These are phyloP conservation scores for Knoxdaviesia proteae DNA, from an alignment of 2,329 filamentous ascomycete species.

Conservation along the genomic window DNA sequence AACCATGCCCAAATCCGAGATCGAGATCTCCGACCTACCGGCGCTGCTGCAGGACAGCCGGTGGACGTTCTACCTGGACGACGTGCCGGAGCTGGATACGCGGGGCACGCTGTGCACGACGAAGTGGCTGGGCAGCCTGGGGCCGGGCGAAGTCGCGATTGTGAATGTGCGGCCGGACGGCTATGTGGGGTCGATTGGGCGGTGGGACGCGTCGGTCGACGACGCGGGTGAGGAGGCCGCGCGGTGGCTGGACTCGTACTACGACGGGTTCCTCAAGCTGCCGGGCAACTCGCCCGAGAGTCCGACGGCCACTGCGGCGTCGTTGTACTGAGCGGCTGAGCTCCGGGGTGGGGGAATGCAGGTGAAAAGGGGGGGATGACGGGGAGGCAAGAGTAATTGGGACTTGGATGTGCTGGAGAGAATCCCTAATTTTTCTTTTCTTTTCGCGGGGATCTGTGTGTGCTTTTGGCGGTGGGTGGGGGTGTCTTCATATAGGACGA, in stretches of 20 bases:
- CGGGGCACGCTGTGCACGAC: slow-evolving; percentile 34
- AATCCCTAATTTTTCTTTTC: background rate
- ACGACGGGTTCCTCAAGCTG: slow-evolving; percentile 30
- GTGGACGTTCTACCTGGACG: slow-evolving; percentile 55
- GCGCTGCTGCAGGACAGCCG: slow-evolving; percentile 38
- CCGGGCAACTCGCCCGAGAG: slow-evolving; percentile 10
- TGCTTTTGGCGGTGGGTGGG: background rate
- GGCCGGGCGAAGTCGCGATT: slow-evolving; percentile 35
- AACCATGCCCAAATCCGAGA: slow-evolving; percentile 35
- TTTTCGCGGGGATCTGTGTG: background rate
- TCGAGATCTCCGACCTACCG: slow-evolving; percentile 48
- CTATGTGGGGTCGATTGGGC: slow-evolving; percentile 45
- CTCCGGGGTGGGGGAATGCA: no score
- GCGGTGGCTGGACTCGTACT: slow-evolving; percentile 32
- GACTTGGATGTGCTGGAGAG: background rate
- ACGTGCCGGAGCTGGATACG: slow-evolving; percentile 34
- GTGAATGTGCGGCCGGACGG: slow-evolving; percentile 53
- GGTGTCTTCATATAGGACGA: background rate
- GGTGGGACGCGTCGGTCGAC: slow-evolving; percentile 29
- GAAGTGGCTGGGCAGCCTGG: slow-evolving; percentile 46
- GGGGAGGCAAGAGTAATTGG: background rate
- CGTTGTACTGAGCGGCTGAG: no score
- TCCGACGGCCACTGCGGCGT: background rate
- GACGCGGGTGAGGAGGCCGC: slow-evolving; percentile 30
- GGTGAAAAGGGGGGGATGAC: no score